Evolutionary conservation across 163 green algal species (phyloP).

Genomic region (Volvox carteri): DNA sequence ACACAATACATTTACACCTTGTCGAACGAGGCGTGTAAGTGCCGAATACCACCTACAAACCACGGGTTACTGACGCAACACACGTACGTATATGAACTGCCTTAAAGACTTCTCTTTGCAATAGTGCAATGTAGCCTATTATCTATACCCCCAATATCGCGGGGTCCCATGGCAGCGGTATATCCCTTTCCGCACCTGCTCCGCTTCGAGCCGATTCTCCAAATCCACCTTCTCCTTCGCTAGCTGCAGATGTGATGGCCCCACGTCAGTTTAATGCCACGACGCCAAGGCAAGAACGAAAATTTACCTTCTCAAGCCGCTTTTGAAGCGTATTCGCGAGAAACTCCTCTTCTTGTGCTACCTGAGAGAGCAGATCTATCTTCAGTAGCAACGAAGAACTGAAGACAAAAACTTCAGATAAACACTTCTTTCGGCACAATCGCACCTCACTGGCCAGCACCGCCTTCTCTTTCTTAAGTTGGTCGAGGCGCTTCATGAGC

Average conservation of each 20-base stretch:
- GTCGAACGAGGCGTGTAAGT: too few relatives aligned
- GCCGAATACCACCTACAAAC: too few relatives aligned
- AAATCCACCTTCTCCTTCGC: constrained; percentile 87
- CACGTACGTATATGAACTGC: too few relatives aligned
- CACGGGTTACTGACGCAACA: too few relatives aligned
- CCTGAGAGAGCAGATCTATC: constrained; percentile 54
- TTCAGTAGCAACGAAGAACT: neutral
- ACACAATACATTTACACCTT: too few relatives aligned
- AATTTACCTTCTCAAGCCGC: constrained; percentile 76
- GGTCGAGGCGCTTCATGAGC: constrained; percentile 85
- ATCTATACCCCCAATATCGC: too few relatives aligned
- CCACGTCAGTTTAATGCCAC: neutral
- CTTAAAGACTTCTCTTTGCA: too few relatives aligned
- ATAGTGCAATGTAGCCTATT: too few relatives aligned
- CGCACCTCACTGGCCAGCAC: constrained; percentile 51
- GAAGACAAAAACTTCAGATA: too few relatives aligned
- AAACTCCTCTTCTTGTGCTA: constrained; percentile 88
- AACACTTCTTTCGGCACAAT: neutral
- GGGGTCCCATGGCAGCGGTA: neutral
- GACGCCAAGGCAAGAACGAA: neutral
- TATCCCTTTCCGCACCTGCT: constrained; percentile 67
- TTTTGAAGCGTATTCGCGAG: constrained; percentile 88
- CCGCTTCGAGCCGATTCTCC: constrained; percentile 85
- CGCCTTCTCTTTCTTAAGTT: constrained; percentile 86
- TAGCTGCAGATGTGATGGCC: constrained; percentile 61